Evolutionary conservation across 2,329 filamentous ascomycete genomes (phyloP).

Genomic region (Camptophora hylomeconis): DNA sequence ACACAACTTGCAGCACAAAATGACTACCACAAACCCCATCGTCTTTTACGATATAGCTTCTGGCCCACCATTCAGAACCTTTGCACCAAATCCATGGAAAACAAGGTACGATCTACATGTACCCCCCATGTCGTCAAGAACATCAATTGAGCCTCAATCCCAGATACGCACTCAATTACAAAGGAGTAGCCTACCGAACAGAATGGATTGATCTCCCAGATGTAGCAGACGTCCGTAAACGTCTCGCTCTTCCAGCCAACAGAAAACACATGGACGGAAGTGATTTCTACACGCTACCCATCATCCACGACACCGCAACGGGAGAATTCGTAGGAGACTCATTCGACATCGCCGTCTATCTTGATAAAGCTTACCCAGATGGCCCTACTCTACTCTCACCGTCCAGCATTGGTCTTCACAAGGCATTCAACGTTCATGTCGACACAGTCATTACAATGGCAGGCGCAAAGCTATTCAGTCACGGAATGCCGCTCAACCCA

Average conservation of each 20-base stretch:
- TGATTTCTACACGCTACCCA: conserved; percentile 6
- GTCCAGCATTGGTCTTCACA: background rate
- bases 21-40: conserved; percentile 16
- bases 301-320: conserved; percentile 3
- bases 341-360: conserved; percentile 7
- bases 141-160: background rate
- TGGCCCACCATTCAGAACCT: conserved; percentile 20
- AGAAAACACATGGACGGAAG: conserved; percentile 3
- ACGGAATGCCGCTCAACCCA: no score
- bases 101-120: conserved; percentile 27
- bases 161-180: conserved; percentile 11
- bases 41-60: conserved; percentile 33
- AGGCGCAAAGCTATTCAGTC: no score
- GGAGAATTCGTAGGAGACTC: conserved; percentile 6
- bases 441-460: conserved; percentile 1
- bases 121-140: background rate
- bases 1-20: no score
- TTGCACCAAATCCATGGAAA: conserved; percentile 24
- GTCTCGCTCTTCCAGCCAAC: conserved; percentile 4
- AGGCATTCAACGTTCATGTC: conserved; percentile 1
- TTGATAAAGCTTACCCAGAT: conserved; percentile 4
- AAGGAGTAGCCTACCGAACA: conserved; percentile 7
- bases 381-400: background rate
- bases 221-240: conserved; percentile 6
- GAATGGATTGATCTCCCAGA: conserved; percentile 12